Evolutionary conservation across 176 grass and related monocot genomes (phyloP), one percentile per base, ranked within the genome.

Genomic region (Thalia dealbata): DNA sequence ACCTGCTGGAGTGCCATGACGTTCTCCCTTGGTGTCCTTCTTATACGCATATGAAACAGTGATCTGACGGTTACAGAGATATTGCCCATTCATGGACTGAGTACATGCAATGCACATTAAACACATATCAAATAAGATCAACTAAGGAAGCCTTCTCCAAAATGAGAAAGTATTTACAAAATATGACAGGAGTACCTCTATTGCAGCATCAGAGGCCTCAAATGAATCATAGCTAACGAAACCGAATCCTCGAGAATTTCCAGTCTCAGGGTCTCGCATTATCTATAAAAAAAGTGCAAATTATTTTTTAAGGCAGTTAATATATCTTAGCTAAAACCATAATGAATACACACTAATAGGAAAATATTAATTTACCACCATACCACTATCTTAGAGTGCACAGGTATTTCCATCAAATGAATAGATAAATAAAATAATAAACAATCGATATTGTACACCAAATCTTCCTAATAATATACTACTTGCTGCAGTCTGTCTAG

Each of bases 221-320:
- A 97, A 93, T 56, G 95, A 93, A 69, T 99, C 95, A 83, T 99
- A 99, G 84, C 90, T 99, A 70, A 97, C 85, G 76, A 93, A 97
- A 7, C 95, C 90, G 82, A 99, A 99, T 44, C 90, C 95, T 81
- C 87, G 86, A 22, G 87, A 93, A 73, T 99, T 99, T 70, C 95
- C 95, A 77, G 85, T 87, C 84, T 99, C 95, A 69, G 90, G 90
- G 29, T 99, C 95, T 65, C 95, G 75, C 95, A 99, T 99, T 83
- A 99, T 99, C 90, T 99, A 52, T 4, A 71, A 64, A 11, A 51
- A 75, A 55, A 32, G 28, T n/a, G n/a, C 12, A 50, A 2, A 51
- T 24, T 2, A 50, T 51, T 48, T 19, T 58, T 14, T 3, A 58
- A 58, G 54, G 54, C 21, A 22, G 16, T 3, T 22, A 18, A 58